These are phyloP conservation scores for Aspergillus brunneoviolaceus DNA, from an alignment of 2,329 filamentous ascomycete species.

Conservation along the genomic window DNA sequence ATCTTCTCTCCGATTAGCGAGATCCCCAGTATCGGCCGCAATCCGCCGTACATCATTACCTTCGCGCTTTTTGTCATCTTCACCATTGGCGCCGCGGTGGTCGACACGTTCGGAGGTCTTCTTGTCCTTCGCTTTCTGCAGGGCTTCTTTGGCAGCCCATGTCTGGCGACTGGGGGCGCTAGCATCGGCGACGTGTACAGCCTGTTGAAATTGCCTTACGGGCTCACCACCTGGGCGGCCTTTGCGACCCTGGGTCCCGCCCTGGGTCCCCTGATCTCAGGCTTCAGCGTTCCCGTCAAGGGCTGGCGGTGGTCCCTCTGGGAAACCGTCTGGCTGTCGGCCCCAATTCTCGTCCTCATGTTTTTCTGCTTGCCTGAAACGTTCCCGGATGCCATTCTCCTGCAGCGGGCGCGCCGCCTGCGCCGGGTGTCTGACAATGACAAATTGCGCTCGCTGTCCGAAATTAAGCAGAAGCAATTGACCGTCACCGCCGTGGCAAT, in stretches of 20 bases:
- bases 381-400: slow-evolving; percentile 57
- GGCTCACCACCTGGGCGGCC: slow-evolving; percentile 52
- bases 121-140: slow-evolving; percentile 11
- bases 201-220: slow-evolving; percentile 1
- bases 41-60: slow-evolving; percentile 6
- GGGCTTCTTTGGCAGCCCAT: slow-evolving; percentile 11
- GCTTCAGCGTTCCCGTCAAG: slow-evolving; percentile 55
- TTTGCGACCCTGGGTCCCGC: slow-evolving; percentile 49
- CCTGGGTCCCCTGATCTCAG: slow-evolving; percentile 61
- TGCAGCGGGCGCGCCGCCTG: slow-evolving; percentile 61
- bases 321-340: slow-evolving; percentile 25
- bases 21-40: slow-evolving; percentile 5
- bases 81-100: slow-evolving; percentile 1
- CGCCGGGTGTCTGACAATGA: slow-evolving; percentile 56
- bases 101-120: slow-evolving; percentile 8
- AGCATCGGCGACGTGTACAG: slow-evolving; percentile 5
- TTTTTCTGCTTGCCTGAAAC: slow-evolving; percentile 65
- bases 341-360: slow-evolving; percentile 59
- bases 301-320: slow-evolving; percentile 25
- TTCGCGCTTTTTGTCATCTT: slow-evolving; percentile 1
- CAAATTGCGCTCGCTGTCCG: slow-evolving; percentile 55
- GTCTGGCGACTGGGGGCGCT: slow-evolving; percentile 6
- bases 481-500: slow-evolving; percentile 9
- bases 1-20: slow-evolving; percentile 7
- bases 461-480: slow-evolving; percentile 54